Base-by-base conservation (phyloP, 2,329 filamentous ascomycete species). In the Diaporthe sp. region DNA sequence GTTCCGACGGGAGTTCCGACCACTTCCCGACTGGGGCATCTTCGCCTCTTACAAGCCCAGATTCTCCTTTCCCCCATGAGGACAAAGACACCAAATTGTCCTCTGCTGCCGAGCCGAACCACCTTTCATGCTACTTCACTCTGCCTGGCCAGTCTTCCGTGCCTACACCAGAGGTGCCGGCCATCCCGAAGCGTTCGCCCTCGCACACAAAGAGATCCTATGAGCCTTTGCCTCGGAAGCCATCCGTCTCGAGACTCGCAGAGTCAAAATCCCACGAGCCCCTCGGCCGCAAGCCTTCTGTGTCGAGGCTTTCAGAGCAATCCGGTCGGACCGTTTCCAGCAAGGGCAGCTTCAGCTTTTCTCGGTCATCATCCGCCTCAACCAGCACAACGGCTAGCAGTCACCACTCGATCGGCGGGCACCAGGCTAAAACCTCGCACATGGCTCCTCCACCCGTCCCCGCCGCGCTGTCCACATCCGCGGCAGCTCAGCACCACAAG, bases 151-250 rank as follows among this genome's bases (percentile, higher is more conserved):
- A 87, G 77, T 40, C 68, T 15, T 70, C 72, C 74, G 78, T 86
- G 81, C 38, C 66, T 42, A 88, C 91, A 2, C 95, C 95, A 1
- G 85, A 86, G 22, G 75, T 76, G 9, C 75, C 75, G 13, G 33
- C 55, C 33, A 92, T 98, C 75, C 96, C 96, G 6, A 89, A 91
- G 81, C 92, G 96, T 74, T 92, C 95, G 3, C 90, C 94, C 4
- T 96, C 95, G 13, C 96, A 98, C 85, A 97, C 95, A 79, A 98
- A 97, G 87, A 93, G 94, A 82, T 88, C 88, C 0, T 93, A 95
- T 81, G 94, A 97, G 77, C 91, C 91, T 76, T 83, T 97, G 89
- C 92, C 76, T 74, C 83, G 78, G 71, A 83, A 80, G 67, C 78
- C 80, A 3, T 83, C 82, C 1, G 74, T 77, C 12, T 74, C 72